Conservation (phyloP, 1,139 yeast genomes). For the Yamadazyma conglobata region DNA sequence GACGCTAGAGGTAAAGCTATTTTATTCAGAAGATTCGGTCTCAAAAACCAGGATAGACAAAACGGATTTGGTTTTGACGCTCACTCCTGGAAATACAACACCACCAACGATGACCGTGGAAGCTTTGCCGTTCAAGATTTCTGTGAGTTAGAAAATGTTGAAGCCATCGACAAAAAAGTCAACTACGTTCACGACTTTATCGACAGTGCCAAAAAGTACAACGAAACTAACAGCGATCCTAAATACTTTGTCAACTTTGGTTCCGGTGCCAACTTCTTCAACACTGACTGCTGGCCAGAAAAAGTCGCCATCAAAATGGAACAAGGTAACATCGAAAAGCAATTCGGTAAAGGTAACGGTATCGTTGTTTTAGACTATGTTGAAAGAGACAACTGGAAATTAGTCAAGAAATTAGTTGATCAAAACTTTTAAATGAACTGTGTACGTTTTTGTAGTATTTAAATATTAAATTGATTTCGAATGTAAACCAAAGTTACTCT, state of each 20-base stretch:
- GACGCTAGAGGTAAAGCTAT: slow-evolving; percentile 66
- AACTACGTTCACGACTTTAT: slow-evolving; percentile 56
- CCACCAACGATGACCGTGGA: slow-evolving; percentile 65
- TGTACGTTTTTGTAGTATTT: no score
- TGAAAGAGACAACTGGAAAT: slow-evolving; percentile 59
- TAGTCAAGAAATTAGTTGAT: slow-evolving; percentile 50
- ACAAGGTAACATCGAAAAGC: slow-evolving; percentile 44
- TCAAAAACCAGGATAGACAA: slow-evolving; percentile 42
- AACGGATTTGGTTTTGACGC: slow-evolving; percentile 65
- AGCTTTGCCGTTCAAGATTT: slow-evolving; percentile 67
- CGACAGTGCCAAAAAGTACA: slow-evolving; percentile 51
- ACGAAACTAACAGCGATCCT: slow-evolving; percentile 41
- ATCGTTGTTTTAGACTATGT: slow-evolving; percentile 70
- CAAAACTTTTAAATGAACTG: slow-evolving; percentile 56
- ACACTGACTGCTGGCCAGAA: slow-evolving; percentile 73
- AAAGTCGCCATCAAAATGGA: slow-evolving; percentile 56
- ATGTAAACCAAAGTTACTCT: no score
- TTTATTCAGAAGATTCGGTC: slow-evolving; percentile 70
- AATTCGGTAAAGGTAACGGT: slow-evolving; percentile 51
- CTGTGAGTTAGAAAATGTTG: slow-evolving; percentile 56
- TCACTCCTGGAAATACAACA: slow-evolving; percentile 63
- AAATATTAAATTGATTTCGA: no score
- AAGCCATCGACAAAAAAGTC: slow-evolving; percentile 57
- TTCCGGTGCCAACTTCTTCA: slow-evolving; percentile 71
- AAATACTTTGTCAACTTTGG: slow-evolving; percentile 71